Percentiles rank a stretch among this genome's conserved stretches.
These are phyloP conservation scores for Hymenoscyphus occultus DNA, from an alignment of 2,329 filamentous ascomycete genomes.

Conservation along the genomic window DNA sequence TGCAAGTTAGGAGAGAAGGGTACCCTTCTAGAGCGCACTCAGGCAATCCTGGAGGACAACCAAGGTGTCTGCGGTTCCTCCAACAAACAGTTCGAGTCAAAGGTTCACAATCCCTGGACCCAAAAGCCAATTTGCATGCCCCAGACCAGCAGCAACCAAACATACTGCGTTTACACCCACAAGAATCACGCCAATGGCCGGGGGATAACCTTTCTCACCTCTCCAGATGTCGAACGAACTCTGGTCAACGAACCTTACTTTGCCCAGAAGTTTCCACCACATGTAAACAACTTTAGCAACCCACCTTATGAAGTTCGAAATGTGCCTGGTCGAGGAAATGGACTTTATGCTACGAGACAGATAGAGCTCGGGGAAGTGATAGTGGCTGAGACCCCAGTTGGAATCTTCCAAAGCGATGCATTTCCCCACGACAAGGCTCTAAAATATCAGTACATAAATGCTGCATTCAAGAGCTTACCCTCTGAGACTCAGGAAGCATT, in stretches of 20 bases:
- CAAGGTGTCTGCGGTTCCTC: neutral
- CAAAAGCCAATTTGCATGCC: neutral
- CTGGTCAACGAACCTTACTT: neutral
- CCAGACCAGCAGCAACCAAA: neutral
- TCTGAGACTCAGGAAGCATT: neutral
- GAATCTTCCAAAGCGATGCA: neutral
- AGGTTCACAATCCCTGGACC: neutral
- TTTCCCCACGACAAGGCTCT: neutral
- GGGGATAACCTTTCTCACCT: neutral
- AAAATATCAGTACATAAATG: neutral
- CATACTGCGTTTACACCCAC: neutral
- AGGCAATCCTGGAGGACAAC: neutral
- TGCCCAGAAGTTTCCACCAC: neutral
- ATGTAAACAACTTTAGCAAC: neutral
- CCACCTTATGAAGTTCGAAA: neutral
- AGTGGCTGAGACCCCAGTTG: neutral
- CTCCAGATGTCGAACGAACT: neutral
- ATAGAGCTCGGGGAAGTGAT: neutral
- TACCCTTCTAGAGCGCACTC: neutral
- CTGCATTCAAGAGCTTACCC: neutral
- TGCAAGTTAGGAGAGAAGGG: neutral
- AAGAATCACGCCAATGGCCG: neutral
- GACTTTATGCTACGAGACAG: neutral
- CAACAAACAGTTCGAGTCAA: neutral
- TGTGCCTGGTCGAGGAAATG: neutral